A percentile compares a stretch with the other conserved stretches of the same genome.
phyloP scores from a whole-genome alignment of 805 yeast genomes.

The Wickerhamiella allomyrinae region DNA sequence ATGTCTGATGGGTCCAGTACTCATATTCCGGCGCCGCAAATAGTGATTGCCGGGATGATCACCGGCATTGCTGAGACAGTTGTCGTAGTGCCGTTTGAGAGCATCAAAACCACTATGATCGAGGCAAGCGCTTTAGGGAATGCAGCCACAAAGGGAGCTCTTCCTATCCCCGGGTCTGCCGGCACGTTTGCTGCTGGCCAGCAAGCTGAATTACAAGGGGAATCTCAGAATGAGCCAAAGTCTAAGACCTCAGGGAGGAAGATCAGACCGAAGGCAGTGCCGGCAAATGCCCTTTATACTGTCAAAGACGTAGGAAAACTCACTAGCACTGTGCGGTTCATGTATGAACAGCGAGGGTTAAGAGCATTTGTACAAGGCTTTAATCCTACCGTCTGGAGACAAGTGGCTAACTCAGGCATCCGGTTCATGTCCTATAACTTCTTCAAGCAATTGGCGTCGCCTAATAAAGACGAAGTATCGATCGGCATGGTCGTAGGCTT shows the following conservation, averaged over 20 bases:
- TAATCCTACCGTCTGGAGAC: constrained; percentile 68
- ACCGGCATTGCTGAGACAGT: constrained; percentile 75
- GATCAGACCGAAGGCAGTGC: constrained; percentile 3
- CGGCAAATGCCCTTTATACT: constrained; percentile 15
- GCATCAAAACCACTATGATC: constrained; percentile 59
- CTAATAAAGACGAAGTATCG: constrained; percentile 16
- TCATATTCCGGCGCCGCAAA: constrained; percentile 44
- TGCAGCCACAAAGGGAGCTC: constrained; percentile 21
- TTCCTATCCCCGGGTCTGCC: constrained; percentile 21
- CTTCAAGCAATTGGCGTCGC: constrained; percentile 42
- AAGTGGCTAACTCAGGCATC: constrained; percentile 61
- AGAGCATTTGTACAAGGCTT: constrained; percentile 74
- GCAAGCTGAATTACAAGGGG: neutral
- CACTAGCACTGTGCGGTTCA: constrained; percentile 32
- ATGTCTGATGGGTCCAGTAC: constrained; percentile 46
- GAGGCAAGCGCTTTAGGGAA: constrained; percentile 28
- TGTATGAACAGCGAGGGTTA: constrained; percentile 57
- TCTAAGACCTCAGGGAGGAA: neutral
- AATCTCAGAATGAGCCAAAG: too few species aligned
- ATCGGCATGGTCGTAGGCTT: constrained; percentile 22
- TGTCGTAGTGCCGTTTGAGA: constrained; percentile 75
- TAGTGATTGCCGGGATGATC: constrained; percentile 69
- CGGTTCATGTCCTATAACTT: constrained; percentile 74
- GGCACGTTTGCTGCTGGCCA: constrained; percentile 6
- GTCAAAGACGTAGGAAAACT: constrained; percentile 18